Evolutionary conservation across 208 protist species (phyloP).

Genomic region (Naegleria fowleri): DNA sequence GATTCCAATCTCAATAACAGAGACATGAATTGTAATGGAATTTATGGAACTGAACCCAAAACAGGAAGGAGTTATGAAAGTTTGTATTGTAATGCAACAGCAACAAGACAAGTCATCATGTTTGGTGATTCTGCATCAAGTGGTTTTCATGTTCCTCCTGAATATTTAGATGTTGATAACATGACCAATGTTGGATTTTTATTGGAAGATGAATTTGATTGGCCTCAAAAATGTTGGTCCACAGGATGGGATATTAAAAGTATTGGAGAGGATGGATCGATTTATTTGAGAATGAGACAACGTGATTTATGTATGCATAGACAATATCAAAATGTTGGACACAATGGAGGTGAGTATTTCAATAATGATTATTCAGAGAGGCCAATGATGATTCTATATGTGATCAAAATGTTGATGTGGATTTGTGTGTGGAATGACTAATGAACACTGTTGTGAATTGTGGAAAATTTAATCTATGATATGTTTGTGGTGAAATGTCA

Average conservation of each 20-base stretch:
- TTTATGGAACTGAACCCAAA: neutral
- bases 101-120: slow-evolving; percentile 1
- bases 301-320: slow-evolving; percentile 10
- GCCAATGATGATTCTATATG: too few relatives aligned
- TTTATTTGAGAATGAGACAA: slow-evolving; percentile 16
- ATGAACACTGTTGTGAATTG: too few relatives aligned
- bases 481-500: too few relatives aligned
- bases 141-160: slow-evolving; percentile 1
- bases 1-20: neutral
- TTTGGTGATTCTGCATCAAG: slow-evolving; percentile 7
- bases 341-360: slow-evolving; percentile 27
- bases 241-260: neutral
- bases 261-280: neutral
- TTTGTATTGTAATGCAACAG: neutral
- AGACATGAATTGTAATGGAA: slow-evolving; percentile 28
- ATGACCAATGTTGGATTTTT: neutral
- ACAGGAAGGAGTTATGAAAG: neutral
- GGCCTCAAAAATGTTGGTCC: neutral
- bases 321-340: slow-evolving; percentile 26
- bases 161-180: slow-evolving; percentile 10
- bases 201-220: slow-evolving; percentile 25
- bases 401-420: too few relatives aligned
- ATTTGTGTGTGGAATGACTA: too few relatives aligned
- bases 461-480: too few relatives aligned
- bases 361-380: too few relatives aligned